Base-by-base conservation (phyloP, 1,139 yeast species). In the Hyphopichia khmerensis region DNA sequence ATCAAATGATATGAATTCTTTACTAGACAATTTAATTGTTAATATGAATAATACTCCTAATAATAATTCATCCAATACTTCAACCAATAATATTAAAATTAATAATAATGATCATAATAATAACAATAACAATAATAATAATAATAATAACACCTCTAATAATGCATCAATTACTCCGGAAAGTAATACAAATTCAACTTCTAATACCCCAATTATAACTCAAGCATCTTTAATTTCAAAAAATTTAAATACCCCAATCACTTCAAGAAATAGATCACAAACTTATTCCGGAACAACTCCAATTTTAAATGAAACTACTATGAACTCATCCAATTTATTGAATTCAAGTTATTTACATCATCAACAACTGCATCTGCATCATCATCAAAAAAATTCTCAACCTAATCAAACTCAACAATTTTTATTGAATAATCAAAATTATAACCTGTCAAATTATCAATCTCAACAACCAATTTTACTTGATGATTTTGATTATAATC, bases 401-500 rank as follows among this genome's bases (percentile, higher is more conserved):
- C 31, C 44, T 18, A 45, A 40, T 24, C 43, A 38, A 31, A 43
- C 33, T 27, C 39, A 33, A 26, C 49, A 43, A 29, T 50, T 43
- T 16, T 45, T 32, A 16, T 36, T 31, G 1, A 47, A 39, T 15
- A 36, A 31, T 9, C 47, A 36, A 8, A 19, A 19, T 29, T 36
- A 19, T 18, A 27, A 36, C 44, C 36, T 36, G 40, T 36, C 19
- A 5, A 6, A 6, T n/a, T 19, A 14, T 14, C 16, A 18, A 33
- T 33, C 36, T 13, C 43, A 45, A n/a, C 69, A 50, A 43, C 79
- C 77, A 3, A 47, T 66, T 40, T 68, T 72, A 42, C 65, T 65
- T 51, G 90, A 85, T 56, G 82, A 82, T 46, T 66, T 77, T 41
- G 84, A 83, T 49, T 79, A 71, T 40, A 55, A 64, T 3, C 63